Base-by-base conservation (phyloP, 1,284 basidiomycete genomes). In the Trametes versicolor region DNA sequence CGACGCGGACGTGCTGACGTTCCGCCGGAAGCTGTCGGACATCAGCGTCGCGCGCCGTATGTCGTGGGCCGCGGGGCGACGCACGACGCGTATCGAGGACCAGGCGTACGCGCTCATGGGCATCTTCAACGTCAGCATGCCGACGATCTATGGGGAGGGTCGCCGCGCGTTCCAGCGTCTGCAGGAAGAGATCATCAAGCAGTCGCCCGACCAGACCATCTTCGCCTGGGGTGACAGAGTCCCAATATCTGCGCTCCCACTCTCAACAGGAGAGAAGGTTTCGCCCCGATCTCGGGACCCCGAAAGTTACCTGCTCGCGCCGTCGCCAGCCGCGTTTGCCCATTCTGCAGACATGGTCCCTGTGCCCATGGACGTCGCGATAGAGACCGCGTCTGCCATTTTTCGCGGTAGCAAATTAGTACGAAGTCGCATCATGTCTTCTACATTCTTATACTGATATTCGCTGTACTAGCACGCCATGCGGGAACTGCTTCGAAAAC, bases 91-190 rank as follows among this genome's bases (percentile, higher is more conserved):
- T 2, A n/a, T 55, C 17, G 66, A 68, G 54, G 66, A 68, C 37
- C 53, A 63, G 47, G 66, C 66, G 48, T 68, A 68, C 50, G 61
- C 60, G n/a, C 58, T 68, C 32, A 64, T 68, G 60, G 66, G 66
- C 13, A 49, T 68, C 29, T 65, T 68, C 36, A 54, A 55, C 34
- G 60, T 68, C 29, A 56, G 62, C 50, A 63, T 68, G 63, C 63
- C 66, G 19, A 54, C 60, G 17, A 43, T 68, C 21, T 68, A 68
- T 29, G 66, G 63, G 5, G 66, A 65, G 21, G 66, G 66, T 12
- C 41, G 47, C 15, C 54, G 60, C 21, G 66, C 66, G 23, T 68
- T 65, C 53, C 57, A 57, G 15, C 58, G 66, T 2, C 54, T 68
- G 25, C 66, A 68, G 25, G 58, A 60, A 37, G 66, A 68, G 63